Conservation (phyloP, 2,329 filamentous ascomycete genomes). For the Cladophialophora immunda region DNA sequence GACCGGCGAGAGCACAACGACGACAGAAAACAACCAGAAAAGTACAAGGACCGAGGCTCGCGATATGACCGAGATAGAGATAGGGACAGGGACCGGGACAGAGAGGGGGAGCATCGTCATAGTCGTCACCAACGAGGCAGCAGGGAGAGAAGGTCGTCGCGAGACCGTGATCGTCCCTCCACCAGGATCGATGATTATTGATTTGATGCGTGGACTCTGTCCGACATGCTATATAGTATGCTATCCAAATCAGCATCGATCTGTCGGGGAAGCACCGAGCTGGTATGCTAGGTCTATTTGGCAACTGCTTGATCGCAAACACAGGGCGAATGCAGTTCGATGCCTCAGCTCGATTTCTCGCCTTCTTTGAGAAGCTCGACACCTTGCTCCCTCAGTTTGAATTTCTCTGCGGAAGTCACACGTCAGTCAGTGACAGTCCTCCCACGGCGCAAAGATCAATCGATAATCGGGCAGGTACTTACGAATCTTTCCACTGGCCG, state of each 20-base stretch:
- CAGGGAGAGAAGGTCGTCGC: slow-evolving; percentile 42
- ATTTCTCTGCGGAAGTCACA: slow-evolving; percentile 49
- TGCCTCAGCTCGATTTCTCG: not conserved
- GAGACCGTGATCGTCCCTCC: slow-evolving; percentile 14
- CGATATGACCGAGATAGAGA: slow-evolving; percentile 5
- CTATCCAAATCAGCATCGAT: not conserved
- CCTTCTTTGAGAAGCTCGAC: slow-evolving; percentile 53
- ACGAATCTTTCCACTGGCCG: slow-evolving; percentile 94
- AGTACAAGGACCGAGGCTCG: slow-evolving; percentile 2
- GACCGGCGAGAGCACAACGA: slow-evolving; percentile 16
- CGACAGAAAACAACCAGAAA: slow-evolving; percentile 10
- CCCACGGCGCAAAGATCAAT: not conserved
- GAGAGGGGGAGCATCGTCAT: slow-evolving; percentile 13
- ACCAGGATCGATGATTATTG: slow-evolving; percentile 23
- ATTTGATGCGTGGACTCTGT: not conserved
- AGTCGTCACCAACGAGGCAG: slow-evolving; percentile 30
- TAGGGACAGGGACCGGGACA: not conserved
- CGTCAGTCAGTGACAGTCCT: not conserved
- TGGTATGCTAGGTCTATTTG: not conserved
- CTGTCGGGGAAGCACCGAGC: not conserved
- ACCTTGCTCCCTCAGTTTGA: slow-evolving; percentile 77
- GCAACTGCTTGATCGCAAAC: not conserved
- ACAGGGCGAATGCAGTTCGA: not conserved
- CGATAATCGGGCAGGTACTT: slow-evolving; percentile 68
- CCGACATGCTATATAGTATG: slow-evolving; percentile 4